Percentiles rank a stretch among this genome's conserved stretches.
Evolutionary conservation across 1,139 yeast genomes (phyloP).

Genomic region (Hanseniaspora sp.): DNA sequence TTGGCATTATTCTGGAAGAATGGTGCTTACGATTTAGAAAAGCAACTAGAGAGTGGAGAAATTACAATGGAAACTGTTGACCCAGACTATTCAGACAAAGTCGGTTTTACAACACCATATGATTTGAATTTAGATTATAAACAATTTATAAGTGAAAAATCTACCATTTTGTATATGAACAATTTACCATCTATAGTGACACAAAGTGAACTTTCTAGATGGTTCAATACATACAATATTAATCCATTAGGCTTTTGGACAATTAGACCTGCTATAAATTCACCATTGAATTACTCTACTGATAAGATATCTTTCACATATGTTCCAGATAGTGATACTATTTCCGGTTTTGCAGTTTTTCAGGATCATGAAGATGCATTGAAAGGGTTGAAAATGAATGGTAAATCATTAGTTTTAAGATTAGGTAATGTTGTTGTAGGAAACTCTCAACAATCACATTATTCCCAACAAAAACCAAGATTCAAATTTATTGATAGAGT

Average conservation of each 20-base stretch:
- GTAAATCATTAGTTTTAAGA: slow-evolving; percentile 43
- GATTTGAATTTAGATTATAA: slow-evolving; percentile 62
- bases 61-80: not conserved
- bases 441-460: slow-evolving; percentile 11
- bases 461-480: slow-evolving; percentile 14
- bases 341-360: slow-evolving; percentile 77
- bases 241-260: slow-evolving; percentile 88
- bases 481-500: slow-evolving; percentile 41
- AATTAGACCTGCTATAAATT: slow-evolving; percentile 37
- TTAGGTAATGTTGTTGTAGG: slow-evolving; percentile 8
- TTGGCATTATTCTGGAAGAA: slow-evolving; percentile 13
- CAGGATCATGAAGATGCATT: slow-evolving; percentile 77
- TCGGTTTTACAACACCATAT: slow-evolving; percentile 60
- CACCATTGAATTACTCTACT: slow-evolving; percentile 31
- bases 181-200: slow-evolving; percentile 79
- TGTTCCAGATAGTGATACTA: slow-evolving; percentile 31
- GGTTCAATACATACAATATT: slow-evolving; percentile 83
- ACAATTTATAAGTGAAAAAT: slow-evolving; percentile 58
- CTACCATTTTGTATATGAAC: slow-evolving; percentile 65
- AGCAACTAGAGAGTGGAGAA: not conserved
- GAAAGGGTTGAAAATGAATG: slow-evolving; percentile 67
- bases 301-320: slow-evolving; percentile 38
- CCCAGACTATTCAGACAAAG: slow-evolving; percentile 30
- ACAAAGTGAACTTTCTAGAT: slow-evolving; percentile 77
- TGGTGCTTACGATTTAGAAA: slow-evolving; percentile 7